Base-by-base conservation (phyloP, 345 rosid genomes). In the Toxicodendron radicans region DNA sequence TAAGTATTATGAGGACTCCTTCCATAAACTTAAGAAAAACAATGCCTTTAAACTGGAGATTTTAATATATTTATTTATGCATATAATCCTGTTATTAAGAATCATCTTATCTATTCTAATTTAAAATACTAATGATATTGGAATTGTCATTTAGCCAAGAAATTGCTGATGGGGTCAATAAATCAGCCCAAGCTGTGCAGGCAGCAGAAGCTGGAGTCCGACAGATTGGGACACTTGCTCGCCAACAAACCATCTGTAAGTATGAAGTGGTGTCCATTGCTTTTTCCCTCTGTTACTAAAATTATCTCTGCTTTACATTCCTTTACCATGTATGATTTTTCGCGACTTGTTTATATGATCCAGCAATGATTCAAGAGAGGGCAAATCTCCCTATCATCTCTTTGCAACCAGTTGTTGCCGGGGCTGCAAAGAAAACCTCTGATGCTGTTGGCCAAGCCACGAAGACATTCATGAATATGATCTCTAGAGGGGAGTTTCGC, bases 331-430 rank as follows among this genome's bases (percentile, higher is more conserved):
- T 49, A 66, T 80, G 30, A 70, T 59, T 62, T 32, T 74, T 61
- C 46, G 24, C 11, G 27, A 27, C 41, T 5, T 74, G 12, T 78
- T 17, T 73, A 5, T 56, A 12, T 78, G 46, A 72, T 84, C 73
- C 85, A 95, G 99, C 97, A 17, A 89, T 93, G 83, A 93, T 90
- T 82, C 85, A 95, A 81, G 98, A 95, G 83, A 83, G 97, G 75
- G 98, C 99, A 48, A 90, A 76, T 75, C 83, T 93, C 79, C 97
- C 98, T 13, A 78, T 78, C 52, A 90, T 90, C 85, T 92, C 97
- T 8, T 77, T 89, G 79, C 89, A 88, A 61, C 97, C 98, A 10
- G 92, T 87, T 16, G 92, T 96, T 71, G 83, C 83, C 0, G 91
- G 97, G 48, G 98, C 94, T 32, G 97, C 95, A 0, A 83, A 87